A percentile compares a stretch with the other conserved stretches of the same genome.
Conservation (phyloP, 805 yeast species). For the Zygoascus tannicola region DNA sequence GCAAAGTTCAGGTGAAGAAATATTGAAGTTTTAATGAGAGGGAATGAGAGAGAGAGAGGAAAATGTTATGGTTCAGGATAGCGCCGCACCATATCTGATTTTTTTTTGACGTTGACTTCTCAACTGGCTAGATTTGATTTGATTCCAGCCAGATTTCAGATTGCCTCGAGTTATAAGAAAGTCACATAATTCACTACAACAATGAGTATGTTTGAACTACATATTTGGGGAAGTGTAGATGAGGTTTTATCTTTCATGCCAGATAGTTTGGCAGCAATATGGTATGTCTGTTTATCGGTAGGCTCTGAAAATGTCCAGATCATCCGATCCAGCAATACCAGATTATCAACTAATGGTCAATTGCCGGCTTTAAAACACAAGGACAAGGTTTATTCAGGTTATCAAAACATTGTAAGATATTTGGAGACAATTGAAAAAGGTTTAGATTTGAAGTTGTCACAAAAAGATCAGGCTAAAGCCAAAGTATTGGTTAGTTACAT, state of each 20-base stretch:
- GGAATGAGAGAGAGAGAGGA: too few species aligned
- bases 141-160: too few species aligned
- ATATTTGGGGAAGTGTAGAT: conserved; percentile 25
- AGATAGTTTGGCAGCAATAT: conserved; percentile 25
- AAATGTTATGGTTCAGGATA: too few species aligned
- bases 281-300: conserved; percentile 17
- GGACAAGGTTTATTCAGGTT: conserved; percentile 16
- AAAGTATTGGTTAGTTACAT: conserved; percentile 14
- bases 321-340: conserved; percentile 19
- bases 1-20: too few species aligned
- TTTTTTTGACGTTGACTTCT: too few species aligned
- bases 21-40: too few species aligned
- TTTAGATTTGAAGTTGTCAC: conserved; percentile 9
- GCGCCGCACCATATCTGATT: too few species aligned
- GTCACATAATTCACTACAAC: not conserved
- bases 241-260: conserved; percentile 23
- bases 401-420: conserved; percentile 19
- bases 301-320: conserved; percentile 6
- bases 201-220: conserved; percentile 21
- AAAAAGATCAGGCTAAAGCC: conserved; percentile 12
- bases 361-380: conserved; percentile 23
- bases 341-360: conserved; percentile 15
- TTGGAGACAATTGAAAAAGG: conserved; percentile 10
- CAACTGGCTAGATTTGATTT: too few species aligned
- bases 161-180: too few species aligned